Base-by-base conservation (phyloP, 2,329 filamentous ascomycete genomes). In the Stromatinia cepivora region DNA sequence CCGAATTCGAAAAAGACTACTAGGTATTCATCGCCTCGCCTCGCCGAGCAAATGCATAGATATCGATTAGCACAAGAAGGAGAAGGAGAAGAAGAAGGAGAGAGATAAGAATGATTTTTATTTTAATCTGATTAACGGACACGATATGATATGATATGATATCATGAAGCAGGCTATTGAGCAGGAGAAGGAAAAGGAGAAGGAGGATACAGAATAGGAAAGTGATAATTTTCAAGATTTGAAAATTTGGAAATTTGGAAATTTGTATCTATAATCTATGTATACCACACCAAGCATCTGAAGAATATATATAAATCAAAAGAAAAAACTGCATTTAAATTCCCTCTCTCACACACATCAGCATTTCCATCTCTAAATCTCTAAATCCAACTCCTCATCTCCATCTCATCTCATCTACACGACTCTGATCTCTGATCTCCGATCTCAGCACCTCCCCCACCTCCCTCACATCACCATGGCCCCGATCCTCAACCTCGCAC, bases 241-340 rank as follows among this genome's bases (percentile, higher is more conserved):
- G 20, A 42, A 42, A 0, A 31, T 10, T n/a, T 34, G 10, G 4
- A 13, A 46, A 36, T 64, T 46, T 28, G 28, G 31, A 63, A 28
- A 20, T n/a, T 42, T 42, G 4, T 15, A 39, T 39, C 36, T 39
- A 39, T 2, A 42, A 42, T 42, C 39, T 42, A 15, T 42, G 39
- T 42, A 42, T 15, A 15, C 13, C 39, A 39, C 15, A 42, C 39
- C 25, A 15, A 6, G 3, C 7, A n/a, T 17, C 6, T 45, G 3
- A 25, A 31, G 34, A 66, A 56, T 52, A 64, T 64, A 56, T 52
- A 64, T 64, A 64, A 39, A 64, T 52, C 13, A 4, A 11, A 22
- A 28, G 46, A 7, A 17, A 42, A 42, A 1, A 13, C 39, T 13
- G 4, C 31, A 31, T 31, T 4, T 4, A 31, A 11, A 42, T 42